Percentiles rank a stretch among this genome's conserved stretches.
phyloP scores from a whole-genome alignment of 768 basidiomycete genomes.

The Antrodiella citrinella region DNA sequence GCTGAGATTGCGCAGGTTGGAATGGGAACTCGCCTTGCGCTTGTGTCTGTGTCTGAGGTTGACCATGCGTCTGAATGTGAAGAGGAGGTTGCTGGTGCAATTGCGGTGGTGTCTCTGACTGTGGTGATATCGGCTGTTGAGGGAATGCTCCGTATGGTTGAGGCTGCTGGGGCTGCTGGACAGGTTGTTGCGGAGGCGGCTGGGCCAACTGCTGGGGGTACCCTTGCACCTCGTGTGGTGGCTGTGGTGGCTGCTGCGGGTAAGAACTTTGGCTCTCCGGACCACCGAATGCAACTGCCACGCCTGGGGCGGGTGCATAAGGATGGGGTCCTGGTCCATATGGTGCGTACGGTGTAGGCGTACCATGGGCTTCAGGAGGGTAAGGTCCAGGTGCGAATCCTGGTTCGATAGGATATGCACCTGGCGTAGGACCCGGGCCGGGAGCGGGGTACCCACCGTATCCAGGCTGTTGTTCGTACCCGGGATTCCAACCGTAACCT shows the following conservation, averaged over 20 bases:
- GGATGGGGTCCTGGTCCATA: constrained; percentile 6
- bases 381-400: constrained; percentile 7
- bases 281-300: not conserved
- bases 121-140: not conserved
- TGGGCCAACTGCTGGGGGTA: not conserved
- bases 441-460: constrained; percentile 30
- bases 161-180: not conserved
- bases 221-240: not conserved
- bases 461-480: constrained; percentile 34
- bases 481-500: constrained; percentile 44
- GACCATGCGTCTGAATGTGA: not conserved
- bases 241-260: not conserved
- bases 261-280: constrained; percentile 1
- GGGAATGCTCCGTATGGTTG: not conserved
- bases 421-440: constrained; percentile 14
- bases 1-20: constrained; percentile 6
- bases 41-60: not conserved
- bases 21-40: constrained; percentile 1
- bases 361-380: constrained; percentile 17
- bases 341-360: constrained; percentile 5
- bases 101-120: constrained; percentile 6
- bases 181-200: not conserved
- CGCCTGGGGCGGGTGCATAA: constrained; percentile 6
- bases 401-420: constrained; percentile 15
- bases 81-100: not conserved